A percentile compares a stretch with the other conserved stretches of the same genome.
phyloP scores from a whole-genome alignment of 129 eudicot species.

The Tagetes patula region DNA sequence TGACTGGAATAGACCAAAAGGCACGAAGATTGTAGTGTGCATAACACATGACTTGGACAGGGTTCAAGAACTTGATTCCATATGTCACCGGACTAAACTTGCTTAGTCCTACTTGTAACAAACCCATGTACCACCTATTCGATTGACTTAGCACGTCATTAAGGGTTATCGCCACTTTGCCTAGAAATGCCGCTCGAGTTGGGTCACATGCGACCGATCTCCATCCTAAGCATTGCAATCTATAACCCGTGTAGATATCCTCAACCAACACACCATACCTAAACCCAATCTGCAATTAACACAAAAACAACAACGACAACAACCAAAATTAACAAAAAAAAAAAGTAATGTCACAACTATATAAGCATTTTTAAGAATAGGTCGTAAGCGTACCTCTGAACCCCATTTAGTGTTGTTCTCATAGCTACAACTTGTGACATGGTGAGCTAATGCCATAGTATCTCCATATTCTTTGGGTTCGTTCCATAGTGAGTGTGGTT shows the following conservation, averaged over 20 bases:
- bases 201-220: constrained; percentile 42
- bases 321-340: neutral
- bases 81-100: constrained; percentile 34
- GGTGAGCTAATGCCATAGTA: constrained; percentile 23
- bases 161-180: constrained; percentile 42
- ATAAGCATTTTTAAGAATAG: neutral
- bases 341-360: neutral
- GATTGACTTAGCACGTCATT: constrained; percentile 44
- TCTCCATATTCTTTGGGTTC: constrained; percentile 27
- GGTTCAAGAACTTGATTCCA: constrained; percentile 39
- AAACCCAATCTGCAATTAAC: constrained; percentile 49
- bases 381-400: constrained; percentile 27
- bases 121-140: constrained; percentile 64
- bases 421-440: constrained; percentile 38
- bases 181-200: constrained; percentile 52
- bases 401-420: constrained; percentile 50
- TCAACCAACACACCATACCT: constrained; percentile 63
- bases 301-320: neutral
- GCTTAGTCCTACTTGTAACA: constrained; percentile 31
- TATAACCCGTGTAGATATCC: constrained; percentile 44
- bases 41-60: constrained; percentile 43
- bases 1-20: constrained; percentile 46
- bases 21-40: constrained; percentile 37
- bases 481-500: constrained; percentile 17
- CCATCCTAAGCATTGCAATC: constrained; percentile 56